Percentiles rank a stretch among this genome's conserved stretches.
Conservation (phyloP, 78 protist genomes). For the Dictyostelium capitatum region DNA sequence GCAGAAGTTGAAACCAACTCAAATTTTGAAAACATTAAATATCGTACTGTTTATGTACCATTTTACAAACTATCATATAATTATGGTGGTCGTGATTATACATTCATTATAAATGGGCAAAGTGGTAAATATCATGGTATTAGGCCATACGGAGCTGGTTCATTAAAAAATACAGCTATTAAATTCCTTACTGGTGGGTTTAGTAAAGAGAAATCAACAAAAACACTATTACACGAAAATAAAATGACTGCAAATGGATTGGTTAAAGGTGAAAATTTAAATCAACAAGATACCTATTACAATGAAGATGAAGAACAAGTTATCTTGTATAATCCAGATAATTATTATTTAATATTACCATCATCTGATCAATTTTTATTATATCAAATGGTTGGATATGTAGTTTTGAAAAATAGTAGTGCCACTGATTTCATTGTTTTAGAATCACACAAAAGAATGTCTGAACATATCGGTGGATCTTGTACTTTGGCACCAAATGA, state of each 20-base stretch:
- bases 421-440: neutral
- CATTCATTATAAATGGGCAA: constrained; percentile 70
- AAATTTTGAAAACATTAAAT: constrained; percentile 32
- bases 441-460: constrained; percentile 69
- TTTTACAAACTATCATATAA: constrained; percentile 37
- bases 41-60: constrained; percentile 34
- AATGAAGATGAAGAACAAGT: constrained; percentile 37
- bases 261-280: constrained; percentile 40
- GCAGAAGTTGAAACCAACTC: constrained; percentile 39
- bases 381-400: constrained; percentile 32
- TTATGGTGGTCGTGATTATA: constrained; percentile 22
- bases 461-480: constrained; percentile 39
- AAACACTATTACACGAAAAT: neutral
- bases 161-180: constrained; percentile 46
- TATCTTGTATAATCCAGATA: neutral
- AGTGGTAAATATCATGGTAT: constrained; percentile 33
- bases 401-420: constrained; percentile 50
- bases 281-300: constrained; percentile 19
- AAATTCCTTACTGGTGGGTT: constrained; percentile 72
- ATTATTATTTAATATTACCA: constrained; percentile 37
- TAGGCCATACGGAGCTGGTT: constrained; percentile 73
- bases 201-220: constrained; percentile 5
- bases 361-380: constrained; percentile 68
- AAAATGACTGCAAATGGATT: constrained; percentile 32
- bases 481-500: constrained; percentile 14